phyloP scores from a whole-genome alignment of 2,329 filamentous ascomycete genomes.

The Calonectria multiphialidica region DNA sequence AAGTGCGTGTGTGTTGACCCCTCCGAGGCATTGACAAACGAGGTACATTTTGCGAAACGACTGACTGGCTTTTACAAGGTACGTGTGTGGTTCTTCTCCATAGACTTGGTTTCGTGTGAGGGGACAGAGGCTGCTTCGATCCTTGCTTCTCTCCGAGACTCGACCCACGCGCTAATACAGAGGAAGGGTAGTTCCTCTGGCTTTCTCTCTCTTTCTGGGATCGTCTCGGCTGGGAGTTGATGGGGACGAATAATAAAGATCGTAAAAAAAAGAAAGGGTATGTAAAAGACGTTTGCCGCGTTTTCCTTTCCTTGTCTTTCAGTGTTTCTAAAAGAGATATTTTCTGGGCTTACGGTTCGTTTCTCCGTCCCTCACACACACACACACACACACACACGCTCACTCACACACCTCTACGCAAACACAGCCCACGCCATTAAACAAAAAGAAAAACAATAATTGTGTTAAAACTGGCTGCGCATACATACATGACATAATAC shows the following conservation, averaged over 20 bases:
- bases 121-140: constrained; percentile 3
- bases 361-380: neutral
- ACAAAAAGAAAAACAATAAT: neutral
- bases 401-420: neutral
- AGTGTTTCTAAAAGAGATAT: neutral
- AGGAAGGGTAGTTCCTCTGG: neutral
- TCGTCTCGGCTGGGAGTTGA: neutral
- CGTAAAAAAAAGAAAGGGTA: too few species aligned
- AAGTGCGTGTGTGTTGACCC: neutral
- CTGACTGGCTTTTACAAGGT: neutral
- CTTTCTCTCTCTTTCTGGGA: neutral
- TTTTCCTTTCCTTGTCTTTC: neutral
- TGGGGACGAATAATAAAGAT: neutral
- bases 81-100: constrained; percentile 4
- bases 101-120: constrained; percentile 18
- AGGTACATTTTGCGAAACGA: constrained; percentile 17
- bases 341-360: neutral
- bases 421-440: neutral
- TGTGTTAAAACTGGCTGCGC: constrained; percentile 5
- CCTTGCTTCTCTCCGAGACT: constrained; percentile 4
- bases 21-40: neutral
- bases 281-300: neutral
- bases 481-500: constrained; percentile 7
- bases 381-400: neutral
- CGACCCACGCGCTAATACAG: constrained; percentile 4